Base-by-base conservation (phyloP, 148 eudicot genomes). In the Euryodendron excelsum region DNA sequence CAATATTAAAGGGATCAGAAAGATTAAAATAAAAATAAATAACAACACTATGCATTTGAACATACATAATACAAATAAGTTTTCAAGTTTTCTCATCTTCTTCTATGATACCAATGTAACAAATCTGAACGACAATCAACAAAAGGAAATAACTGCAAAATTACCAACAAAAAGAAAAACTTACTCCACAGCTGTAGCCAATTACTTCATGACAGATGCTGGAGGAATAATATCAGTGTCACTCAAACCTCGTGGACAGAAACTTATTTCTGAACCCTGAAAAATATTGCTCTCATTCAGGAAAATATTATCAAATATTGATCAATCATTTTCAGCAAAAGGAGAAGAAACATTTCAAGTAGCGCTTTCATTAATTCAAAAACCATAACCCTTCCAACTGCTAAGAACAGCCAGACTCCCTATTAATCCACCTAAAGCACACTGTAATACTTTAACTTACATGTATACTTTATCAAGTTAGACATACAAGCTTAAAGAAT, bases 171-270 rank as follows among this genome's bases (percentile, higher is more conserved):
- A 69, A 10, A 45, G 17, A 14, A 44, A 23, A 15, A 86, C 94
- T 91, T 91, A 95, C 98, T 91, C 94, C 72, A 90, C 69, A 81
- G 92, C 97, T 82, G 90, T 52, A 30, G 88, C 93, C 82, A 94
- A 80, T 79, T 91, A 97, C 80, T 89, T 92, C 78, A 94, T 52
- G 39, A 86, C 84, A 75, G 84, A 73, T 77, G 86, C 80, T 45
- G 97, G 87, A 61, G 96, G 95, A 68, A 94, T 89, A 75, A 89
- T 80, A 84, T 84, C 86, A 68, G 41, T 73, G 58, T 79, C 82
- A 50, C 37, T 88, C 62, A 73, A 56, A 62, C 75, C 66, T 74
- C 85, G 89, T 39, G 74, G 27, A 20, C 78, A 62, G 41, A 78
- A 75, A 75, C 78, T 74, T 58, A 71, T 69, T 78, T 88, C 91